Evolutionary conservation across 2,329 filamentous ascomycete genomes (phyloP).

Genomic region (Chaetothyriales sp.): DNA sequence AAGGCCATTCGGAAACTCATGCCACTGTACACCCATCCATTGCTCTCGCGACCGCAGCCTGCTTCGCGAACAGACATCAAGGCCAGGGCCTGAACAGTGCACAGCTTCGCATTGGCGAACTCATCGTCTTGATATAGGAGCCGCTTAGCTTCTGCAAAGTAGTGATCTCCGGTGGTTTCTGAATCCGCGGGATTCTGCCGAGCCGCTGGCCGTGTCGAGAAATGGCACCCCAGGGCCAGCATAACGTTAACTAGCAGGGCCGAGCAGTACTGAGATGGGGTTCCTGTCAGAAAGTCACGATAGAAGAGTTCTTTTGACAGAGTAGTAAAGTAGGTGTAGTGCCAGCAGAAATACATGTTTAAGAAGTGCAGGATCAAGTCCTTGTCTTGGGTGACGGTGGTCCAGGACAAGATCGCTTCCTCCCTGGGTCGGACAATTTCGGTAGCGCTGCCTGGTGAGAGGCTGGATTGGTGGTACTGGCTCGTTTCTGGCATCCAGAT

Average conservation of each 20-base stretch:
- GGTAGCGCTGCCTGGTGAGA: neutral
- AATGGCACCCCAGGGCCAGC: slow-evolving; percentile 83
- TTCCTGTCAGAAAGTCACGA: slow-evolving; percentile 62
- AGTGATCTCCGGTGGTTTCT: slow-evolving; percentile 83
- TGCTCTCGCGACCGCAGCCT: slow-evolving; percentile 82
- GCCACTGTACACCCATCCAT: slow-evolving; percentile 95
- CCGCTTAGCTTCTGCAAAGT: slow-evolving; percentile 84
- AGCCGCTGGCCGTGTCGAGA: slow-evolving; percentile 61
- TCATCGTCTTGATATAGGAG: slow-evolving; percentile 83
- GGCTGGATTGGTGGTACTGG: slow-evolving; percentile 16
- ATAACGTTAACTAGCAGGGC: slow-evolving; percentile 85
- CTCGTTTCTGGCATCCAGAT: slow-evolving; percentile 54
- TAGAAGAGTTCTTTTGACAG: slow-evolving; percentile 77
- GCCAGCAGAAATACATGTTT: slow-evolving; percentile 97
- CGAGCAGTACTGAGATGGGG: slow-evolving; percentile 64
- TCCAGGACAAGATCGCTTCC: slow-evolving; percentile 73
- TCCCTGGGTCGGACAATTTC: slow-evolving; percentile 40
- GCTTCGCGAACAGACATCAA: slow-evolving; percentile 95
- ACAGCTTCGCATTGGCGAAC: slow-evolving; percentile 73
- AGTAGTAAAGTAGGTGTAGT: slow-evolving; percentile 91
- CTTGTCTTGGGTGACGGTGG: slow-evolving; percentile 63
- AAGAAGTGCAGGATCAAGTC: slow-evolving; percentile 72
- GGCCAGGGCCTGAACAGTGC: slow-evolving; percentile 83
- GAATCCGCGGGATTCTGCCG: slow-evolving; percentile 57
- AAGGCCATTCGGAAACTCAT: slow-evolving; percentile 98